phyloP scores from a whole-genome alignment of 768 basidiomycete genomes.

The Sporobolomyces roseus region DNA sequence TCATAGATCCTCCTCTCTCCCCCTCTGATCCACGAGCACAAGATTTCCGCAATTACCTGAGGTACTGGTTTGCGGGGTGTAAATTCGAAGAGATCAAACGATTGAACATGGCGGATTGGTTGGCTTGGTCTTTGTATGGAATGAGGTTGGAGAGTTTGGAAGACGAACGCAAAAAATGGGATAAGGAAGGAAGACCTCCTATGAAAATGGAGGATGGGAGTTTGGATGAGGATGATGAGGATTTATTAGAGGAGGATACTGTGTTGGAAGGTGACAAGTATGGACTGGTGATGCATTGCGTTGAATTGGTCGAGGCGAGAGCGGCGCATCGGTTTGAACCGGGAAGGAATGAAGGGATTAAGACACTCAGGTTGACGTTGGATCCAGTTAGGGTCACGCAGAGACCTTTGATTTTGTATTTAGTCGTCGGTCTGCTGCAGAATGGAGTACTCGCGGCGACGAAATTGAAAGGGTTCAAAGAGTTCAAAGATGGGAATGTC shows the following conservation, averaged over 20 bases:
- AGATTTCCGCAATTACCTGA: conserved; percentile 40
- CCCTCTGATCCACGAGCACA: conserved; percentile 41
- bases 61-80: conserved; percentile 38
- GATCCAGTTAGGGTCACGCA: conserved; percentile 68
- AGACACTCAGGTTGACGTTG: conserved; percentile 67
- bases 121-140: conserved; percentile 44
- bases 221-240: conserved; percentile 16
- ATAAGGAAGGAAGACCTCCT: conserved; percentile 19
- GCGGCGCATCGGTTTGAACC: conserved; percentile 32
- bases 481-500: conserved; percentile 42
- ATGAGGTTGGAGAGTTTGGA: conserved; percentile 32
- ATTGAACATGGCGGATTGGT: conserved; percentile 43
- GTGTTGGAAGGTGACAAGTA: conserved; percentile 31
- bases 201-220: conserved; percentile 24
- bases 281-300: conserved; percentile 36
- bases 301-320: conserved; percentile 42
- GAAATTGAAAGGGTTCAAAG: conserved; percentile 34
- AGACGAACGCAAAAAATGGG: conserved; percentile 34
- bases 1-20: conserved; percentile 22
- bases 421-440: conserved; percentile 37
- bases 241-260: conserved; percentile 23
- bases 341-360: conserved; percentile 42
- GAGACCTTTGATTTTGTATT: conserved; percentile 61
- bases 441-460: conserved; percentile 18
- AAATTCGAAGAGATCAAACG: conserved; percentile 20